Base-by-base conservation (phyloP, 2,329 filamentous ascomycete species). In the Grosmannia clavigera region DNA sequence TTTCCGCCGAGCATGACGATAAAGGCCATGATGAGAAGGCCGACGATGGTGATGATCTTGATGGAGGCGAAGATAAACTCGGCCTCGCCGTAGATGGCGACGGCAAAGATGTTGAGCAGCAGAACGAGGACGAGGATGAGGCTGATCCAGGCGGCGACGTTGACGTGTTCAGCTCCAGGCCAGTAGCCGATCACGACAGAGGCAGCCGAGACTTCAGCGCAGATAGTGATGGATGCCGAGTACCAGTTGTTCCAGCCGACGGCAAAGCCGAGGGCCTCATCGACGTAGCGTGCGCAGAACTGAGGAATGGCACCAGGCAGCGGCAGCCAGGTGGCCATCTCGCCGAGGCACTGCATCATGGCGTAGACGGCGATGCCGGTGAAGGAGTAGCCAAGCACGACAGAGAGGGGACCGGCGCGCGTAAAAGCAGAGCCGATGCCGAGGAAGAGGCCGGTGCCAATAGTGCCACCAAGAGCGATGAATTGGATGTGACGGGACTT, bases 281-380 rank as follows among this genome's bases (percentile, higher is more conserved):
- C 75, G 56, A 78, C 75, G 60, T 73, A 78, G n/a, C 76, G 73
- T 22, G 74, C 70, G 11, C 77, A 76, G 57, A 79, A 80, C 29
- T 78, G 70, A 5, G 77, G 74, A 9, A 81, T 75, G 5, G 77
- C 77, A n/a, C 79, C 78, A 33, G 81, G 74, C 63, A 84, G 70
- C 3, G 83, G 81, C 58, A 86, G 76, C 74, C 82, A 85, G 38
- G 83, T 78, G 27, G 82, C 81, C 73, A 86, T 81, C 70, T 83
- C 80, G 25, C 76, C 77, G 59, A 85, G 78, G 66, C 60, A 63
- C 61, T 66, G 63, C 64, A 76, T 71, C 58, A 71, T 69, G 64
- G 71, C 72, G 60, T 79, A 70, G 66, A 79, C 64, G 52, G 76
- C 72, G 55, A 74, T 70, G 57, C 80, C 71, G 61, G 79, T 73